Evolutionary conservation across 2,329 filamentous ascomycete species (phyloP), one percentile per base, ranked within the genome.

Genomic region (Exophiala spinifera): DNA sequence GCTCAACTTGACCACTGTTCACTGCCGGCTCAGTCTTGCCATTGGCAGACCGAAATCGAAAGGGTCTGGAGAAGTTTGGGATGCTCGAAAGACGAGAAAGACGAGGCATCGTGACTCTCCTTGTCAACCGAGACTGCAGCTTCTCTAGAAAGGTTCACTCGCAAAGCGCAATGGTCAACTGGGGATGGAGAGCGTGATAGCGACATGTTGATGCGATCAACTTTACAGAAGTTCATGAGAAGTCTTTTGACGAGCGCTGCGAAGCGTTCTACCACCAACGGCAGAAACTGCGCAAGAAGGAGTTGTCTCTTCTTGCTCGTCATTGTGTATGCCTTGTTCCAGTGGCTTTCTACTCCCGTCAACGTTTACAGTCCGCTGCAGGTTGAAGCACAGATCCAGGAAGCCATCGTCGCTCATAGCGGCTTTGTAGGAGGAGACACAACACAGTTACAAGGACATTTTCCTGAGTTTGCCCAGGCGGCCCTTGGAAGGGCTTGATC

Each of bases 41-140:
- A 20, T 45, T 48, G 8, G 47, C 31, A 33, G 49, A 25, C 11
- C 53, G 57, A 46, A 54, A 60, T 11, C 36, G 47, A 28, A 58
- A 46, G 3, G 55, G 52, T 37, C 55, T 53, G 20, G 55, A 61
- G 55, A 61, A 61, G 45, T 61, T 61, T 14, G 52, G 58, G 28
- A 49, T 54, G 8, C 55, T 46, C 20, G 51, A 49, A 19, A 53
- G 44, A 52, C 43, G 47, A 20, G 51, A 49, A 19, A 53, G 44
- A 52, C 43, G 47, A 20, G 57, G 42, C 57, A 56, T 60, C 44
- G 21, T 60, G 49, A 37, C 10, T n/a, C 34, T 23, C 14, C 36
- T 39, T 19, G 17, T 19, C 42, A 25, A 21, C 13, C 28, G 13
- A 10, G 4, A 25, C 13, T 21, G 19, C n/a, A n/a, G 7, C n/a